Evolutionary conservation across 2,329 filamentous ascomycete species (phyloP).

Genomic region (Fusarium chlamydosporum): DNA sequence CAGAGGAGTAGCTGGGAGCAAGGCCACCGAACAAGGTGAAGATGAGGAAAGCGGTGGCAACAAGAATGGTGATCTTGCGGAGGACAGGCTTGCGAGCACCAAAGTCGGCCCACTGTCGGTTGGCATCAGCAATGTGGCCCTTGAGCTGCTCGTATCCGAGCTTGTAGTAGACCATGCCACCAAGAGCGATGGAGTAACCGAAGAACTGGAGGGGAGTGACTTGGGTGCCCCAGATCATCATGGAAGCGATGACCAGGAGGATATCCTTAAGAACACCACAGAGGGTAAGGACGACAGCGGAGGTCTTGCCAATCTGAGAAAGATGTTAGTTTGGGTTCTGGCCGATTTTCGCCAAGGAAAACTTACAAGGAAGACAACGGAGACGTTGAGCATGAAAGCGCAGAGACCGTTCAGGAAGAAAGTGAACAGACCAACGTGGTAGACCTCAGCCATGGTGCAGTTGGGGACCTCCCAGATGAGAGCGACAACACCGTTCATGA

Average conservation of each 20-base stretch:
- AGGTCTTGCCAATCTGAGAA: constrained; percentile 86
- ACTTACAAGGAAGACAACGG: constrained; percentile 86
- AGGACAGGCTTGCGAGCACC: constrained; percentile 81
- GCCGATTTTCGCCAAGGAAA: background rate
- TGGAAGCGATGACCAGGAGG: constrained; percentile 82
- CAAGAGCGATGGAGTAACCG: constrained; percentile 84
- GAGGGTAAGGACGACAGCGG: constrained; percentile 86
- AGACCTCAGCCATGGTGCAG: constrained; percentile 77
- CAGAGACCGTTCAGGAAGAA: constrained; percentile 83
- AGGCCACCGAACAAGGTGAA: constrained; percentile 79
- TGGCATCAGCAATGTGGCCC: constrained; percentile 79
- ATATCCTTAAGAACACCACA: constrained; percentile 92
- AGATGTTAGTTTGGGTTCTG: constrained; percentile 46
- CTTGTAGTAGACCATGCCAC: constrained; percentile 86
- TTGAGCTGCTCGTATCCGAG: constrained; percentile 86
- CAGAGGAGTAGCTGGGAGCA: constrained; percentile 71
- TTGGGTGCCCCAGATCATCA: constrained; percentile 84
- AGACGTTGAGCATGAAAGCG: constrained; percentile 86
- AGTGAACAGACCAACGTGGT: constrained; percentile 78
- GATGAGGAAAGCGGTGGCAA: constrained; percentile 71
- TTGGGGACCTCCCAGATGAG: constrained; percentile 80
- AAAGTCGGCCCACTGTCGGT: constrained; percentile 88
- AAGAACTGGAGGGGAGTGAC: constrained; percentile 84
- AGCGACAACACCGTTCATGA: constrained; percentile 83
- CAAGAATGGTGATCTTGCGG: constrained; percentile 82